phyloP scores from a whole-genome alignment of 306 rosid species.

The Prinsepia uniflora region DNA sequence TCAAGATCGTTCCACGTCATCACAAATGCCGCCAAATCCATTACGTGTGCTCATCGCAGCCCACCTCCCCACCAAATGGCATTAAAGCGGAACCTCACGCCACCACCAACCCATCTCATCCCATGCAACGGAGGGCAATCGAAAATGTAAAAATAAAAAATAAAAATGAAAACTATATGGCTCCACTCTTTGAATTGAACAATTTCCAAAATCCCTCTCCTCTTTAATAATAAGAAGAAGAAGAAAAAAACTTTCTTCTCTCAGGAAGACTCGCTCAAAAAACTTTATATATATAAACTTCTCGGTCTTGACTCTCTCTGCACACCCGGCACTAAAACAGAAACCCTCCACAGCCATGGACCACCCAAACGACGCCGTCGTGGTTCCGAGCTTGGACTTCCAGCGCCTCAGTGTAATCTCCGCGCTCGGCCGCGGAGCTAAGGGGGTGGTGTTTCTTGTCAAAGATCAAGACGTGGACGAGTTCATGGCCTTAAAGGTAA shows the following conservation, averaged over 20 bases:
- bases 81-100: background rate
- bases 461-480: conserved; percentile 19
- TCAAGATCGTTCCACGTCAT: background rate
- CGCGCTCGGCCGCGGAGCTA: conserved; percentile 93
- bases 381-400: conserved; percentile 34
- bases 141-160: no score
- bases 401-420: conserved; percentile 44
- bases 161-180: background rate
- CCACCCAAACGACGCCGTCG: background rate
- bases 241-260: conserved; percentile 11
- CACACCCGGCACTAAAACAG: background rate
- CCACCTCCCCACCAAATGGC: background rate
- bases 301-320: background rate
- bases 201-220: no score
- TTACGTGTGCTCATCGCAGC: background rate
- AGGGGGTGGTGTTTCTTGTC: conserved; percentile 81
- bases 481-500: conserved; percentile 64
- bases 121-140: background rate
- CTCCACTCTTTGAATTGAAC: background rate
- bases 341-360: conserved; percentile 28
- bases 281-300: background rate
- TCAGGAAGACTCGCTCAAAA: conserved; percentile 14
- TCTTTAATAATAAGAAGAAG: no score
- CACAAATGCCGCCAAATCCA: background rate
- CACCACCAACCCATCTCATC: background rate